These are phyloP conservation scores for Microdochium bolleyi DNA, from an alignment of 2,329 filamentous ascomycete species.

Conservation along the genomic window DNA sequence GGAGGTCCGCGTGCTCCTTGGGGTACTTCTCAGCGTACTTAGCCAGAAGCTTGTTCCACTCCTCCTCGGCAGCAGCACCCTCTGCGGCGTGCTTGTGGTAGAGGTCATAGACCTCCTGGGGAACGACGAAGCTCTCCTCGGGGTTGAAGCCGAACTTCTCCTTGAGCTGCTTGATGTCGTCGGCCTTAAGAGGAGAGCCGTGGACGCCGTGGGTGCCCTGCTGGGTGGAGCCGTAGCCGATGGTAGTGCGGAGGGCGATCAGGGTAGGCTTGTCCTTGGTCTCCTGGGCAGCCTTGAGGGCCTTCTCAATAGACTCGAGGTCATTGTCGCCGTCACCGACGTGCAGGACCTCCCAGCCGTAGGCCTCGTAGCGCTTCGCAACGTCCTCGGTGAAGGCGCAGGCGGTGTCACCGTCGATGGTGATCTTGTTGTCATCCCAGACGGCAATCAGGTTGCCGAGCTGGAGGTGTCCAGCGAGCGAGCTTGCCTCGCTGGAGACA, in stretches of 20 bases:
- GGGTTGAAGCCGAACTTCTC: slow-evolving; percentile 93
- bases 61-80: slow-evolving; percentile 81
- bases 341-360: slow-evolving; percentile 86
- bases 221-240: slow-evolving; percentile 89
- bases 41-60: slow-evolving; percentile 91
- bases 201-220: slow-evolving; percentile 94
- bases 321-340: slow-evolving; percentile 87
- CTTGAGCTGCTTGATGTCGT: slow-evolving; percentile 93
- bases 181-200: slow-evolving; percentile 89
- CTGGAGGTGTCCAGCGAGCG: slow-evolving; percentile 90
- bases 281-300: slow-evolving; percentile 75
- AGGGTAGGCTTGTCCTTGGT: slow-evolving; percentile 95
- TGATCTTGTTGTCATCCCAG: slow-evolving; percentile 99
- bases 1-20: slow-evolving; percentile 71
- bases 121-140: slow-evolving; percentile 84
- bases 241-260: slow-evolving; percentile 95
- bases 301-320: slow-evolving; percentile 78
- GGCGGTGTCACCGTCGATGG: slow-evolving; percentile 89
- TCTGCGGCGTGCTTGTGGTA: slow-evolving; percentile 80
- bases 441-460: slow-evolving; percentile 94
- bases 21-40: slow-evolving; percentile 78
- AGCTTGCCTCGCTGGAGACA: slow-evolving; percentile 87
- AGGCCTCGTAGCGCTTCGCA: slow-evolving; percentile 86
- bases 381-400: slow-evolving; percentile 97
- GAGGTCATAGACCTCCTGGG: slow-evolving; percentile 87